These are phyloP conservation scores for Penicillium arizonense DNA, from an alignment of 495 filamentous ascomycete genomes.

Conservation along the genomic window DNA sequence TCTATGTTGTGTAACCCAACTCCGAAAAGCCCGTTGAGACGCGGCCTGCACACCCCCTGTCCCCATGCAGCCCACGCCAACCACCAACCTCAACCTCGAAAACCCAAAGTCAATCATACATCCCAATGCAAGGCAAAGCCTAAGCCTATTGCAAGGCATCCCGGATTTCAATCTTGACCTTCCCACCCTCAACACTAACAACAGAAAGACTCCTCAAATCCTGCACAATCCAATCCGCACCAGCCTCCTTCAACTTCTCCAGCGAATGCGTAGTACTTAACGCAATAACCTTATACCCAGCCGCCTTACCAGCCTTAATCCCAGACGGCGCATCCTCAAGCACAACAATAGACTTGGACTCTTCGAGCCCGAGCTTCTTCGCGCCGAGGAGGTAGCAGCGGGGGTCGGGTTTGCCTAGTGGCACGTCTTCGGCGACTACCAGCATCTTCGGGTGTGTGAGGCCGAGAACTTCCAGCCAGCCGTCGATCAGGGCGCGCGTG, in stretches of 20 bases:
- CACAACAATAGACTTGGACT: slow-evolving; percentile 64
- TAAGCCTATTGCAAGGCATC: slow-evolving; percentile 40
- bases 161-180: slow-evolving; percentile 53
- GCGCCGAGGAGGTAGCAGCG: slow-evolving; percentile 77
- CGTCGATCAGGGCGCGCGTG: slow-evolving; percentile 73
- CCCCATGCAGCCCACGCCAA: neutral
- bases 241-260: slow-evolving; percentile 66
- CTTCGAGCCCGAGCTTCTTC: slow-evolving; percentile 56
- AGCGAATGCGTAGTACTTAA: slow-evolving; percentile 80
- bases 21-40: slow-evolving; percentile 1
- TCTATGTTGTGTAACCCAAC: slow-evolving; percentile 7
- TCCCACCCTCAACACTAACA: slow-evolving; percentile 48
- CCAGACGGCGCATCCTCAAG: slow-evolving; percentile 95
- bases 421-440: slow-evolving; percentile 83
- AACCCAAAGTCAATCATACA: neutral
- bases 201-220: slow-evolving; percentile 73
- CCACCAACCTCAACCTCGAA: neutral
- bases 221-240: slow-evolving; percentile 83
- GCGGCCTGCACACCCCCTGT: neutral
- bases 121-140: neutral
- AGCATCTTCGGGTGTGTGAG: slow-evolving; percentile 72
- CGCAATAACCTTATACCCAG: slow-evolving; percentile 86
- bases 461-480: slow-evolving; percentile 79
- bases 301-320: slow-evolving; percentile 81
- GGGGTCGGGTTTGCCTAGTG: slow-evolving; percentile 81